phyloP scores from a whole-genome alignment of 345 rosid species.

The Orychophragmus violaceus region DNA sequence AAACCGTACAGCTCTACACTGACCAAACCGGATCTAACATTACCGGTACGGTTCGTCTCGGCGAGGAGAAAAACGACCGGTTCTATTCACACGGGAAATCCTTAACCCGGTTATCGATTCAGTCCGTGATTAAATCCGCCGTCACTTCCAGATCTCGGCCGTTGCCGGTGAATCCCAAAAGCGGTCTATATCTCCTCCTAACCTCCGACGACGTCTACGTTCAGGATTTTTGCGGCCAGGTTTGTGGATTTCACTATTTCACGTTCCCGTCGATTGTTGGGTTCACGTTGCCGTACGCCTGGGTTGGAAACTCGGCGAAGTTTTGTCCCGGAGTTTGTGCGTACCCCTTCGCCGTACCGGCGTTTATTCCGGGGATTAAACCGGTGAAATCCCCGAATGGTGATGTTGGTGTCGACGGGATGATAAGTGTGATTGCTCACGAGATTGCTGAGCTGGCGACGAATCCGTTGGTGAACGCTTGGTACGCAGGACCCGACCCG shows the following conservation, averaged over 20 bases:
- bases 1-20: conserved; percentile 72
- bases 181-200: conserved; percentile 74
- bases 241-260: conserved; percentile 94
- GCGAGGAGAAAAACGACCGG: conserved; percentile 83
- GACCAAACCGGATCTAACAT: conserved; percentile 78
- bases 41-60: conserved; percentile 50
- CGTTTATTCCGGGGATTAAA: conserved; percentile 55
- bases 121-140: conserved; percentile 79
- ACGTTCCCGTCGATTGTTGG: conserved; percentile 96
- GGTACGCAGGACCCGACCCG: conserved; percentile 96
- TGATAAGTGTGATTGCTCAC: conserved; percentile 92
- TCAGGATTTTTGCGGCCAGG: conserved; percentile 89
- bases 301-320: conserved; percentile 94
- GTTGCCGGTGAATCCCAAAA: conserved; percentile 59
- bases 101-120: conserved; percentile 70
- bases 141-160: conserved; percentile 63
- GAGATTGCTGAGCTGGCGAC: conserved; percentile 95
- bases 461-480: conserved; percentile 90
- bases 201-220: conserved; percentile 91
- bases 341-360: conserved; percentile 81
- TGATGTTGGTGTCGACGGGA: conserved; percentile 87
- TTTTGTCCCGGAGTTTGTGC: conserved; percentile 90
- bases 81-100: conserved; percentile 88
- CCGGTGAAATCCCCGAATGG: conserved; percentile 76
- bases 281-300: conserved; percentile 89